Base-by-base conservation (phyloP, 768 basidiomycete genomes). In the Amanita pseudoporphyria region DNA sequence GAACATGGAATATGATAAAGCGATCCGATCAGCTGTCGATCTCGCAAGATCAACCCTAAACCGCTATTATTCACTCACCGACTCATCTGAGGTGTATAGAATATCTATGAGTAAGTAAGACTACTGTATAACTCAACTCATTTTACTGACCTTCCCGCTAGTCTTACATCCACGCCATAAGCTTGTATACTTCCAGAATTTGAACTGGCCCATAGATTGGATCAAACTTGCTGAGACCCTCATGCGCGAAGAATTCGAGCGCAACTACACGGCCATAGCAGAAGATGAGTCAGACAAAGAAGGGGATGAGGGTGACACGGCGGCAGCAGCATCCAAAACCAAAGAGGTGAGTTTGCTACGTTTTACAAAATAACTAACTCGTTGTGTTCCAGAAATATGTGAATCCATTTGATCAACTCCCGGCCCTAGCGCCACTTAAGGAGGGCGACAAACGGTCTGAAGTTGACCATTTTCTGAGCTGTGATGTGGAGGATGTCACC, bases 151-250 rank as follows among this genome's bases (percentile, higher is more conserved):
- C 12, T 3, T 4, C n/a, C 13, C 40, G 13, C 26, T 24, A 65
- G 63, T 64, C 13, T 49, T 64, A 1, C 60, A 64, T 42, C 62
- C 63, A 3, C 40, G 37, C 1, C 57, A 61, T 51, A 64, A 63
- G 45, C 55, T 65, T 1, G 22, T 43, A 9, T 65, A 65, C 49
- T 65, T 64, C 57, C 47, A 54, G 36, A 41, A 45, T 0, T 39
- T 44, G 3, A 24, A 45, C 10, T 63, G 63, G 62, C 39, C 49
- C 5, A 26, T 35, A 0, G 47, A 46, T 9, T 65, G 63, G 63
- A 59, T 64, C 19, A 14, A 49, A 1, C 51, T 46, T 0, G 43
- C 45, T 4, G 31, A 36, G 35, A 16, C 19, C 19, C 18, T 47
- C 9, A n/a, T 47, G 14, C 33, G 19, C 9, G 35, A 47, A 6